These are phyloP conservation scores for Xylariaceae sp. DNA, from an alignment of 2,329 filamentous ascomycete genomes.

Conservation along the genomic window DNA sequence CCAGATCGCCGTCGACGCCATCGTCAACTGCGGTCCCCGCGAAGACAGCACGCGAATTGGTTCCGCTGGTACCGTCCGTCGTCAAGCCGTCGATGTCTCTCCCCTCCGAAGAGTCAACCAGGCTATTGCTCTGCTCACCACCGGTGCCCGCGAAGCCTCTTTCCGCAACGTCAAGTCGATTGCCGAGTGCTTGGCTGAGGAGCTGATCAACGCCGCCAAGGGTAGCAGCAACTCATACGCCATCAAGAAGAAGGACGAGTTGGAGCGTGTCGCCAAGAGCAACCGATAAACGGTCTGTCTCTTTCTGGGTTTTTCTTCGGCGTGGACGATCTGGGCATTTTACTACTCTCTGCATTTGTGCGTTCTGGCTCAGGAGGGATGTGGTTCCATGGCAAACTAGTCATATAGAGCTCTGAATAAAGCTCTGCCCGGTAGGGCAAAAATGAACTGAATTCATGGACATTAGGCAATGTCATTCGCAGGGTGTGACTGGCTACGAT, in stretches of 20 bases:
- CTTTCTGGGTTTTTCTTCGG: conserved; percentile 35
- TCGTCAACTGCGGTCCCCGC: conserved; percentile 99
- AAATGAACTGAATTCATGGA: conserved; percentile 26
- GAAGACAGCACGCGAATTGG: conserved; percentile 99
- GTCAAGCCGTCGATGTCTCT: conserved; percentile 99
- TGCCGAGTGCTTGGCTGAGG: conserved; percentile 98
- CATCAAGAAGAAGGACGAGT: conserved; percentile 99
- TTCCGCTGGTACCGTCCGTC: conserved; percentile 98
- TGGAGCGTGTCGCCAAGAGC: conserved; percentile 99
- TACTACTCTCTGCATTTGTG: conserved; percentile 37
- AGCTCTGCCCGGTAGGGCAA: conserved; percentile 32
- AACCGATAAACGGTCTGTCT: conserved; percentile 79
- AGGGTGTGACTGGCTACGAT: too few species aligned
- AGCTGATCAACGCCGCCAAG: conserved; percentile 99
- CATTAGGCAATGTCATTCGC: too few species aligned
- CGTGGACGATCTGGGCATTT: conserved; percentile 36
- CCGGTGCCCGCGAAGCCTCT: conserved; percentile 94
- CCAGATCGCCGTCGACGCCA: conserved; percentile 98
- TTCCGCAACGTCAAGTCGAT: conserved; percentile 99
- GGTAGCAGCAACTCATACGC: conserved; percentile 99
- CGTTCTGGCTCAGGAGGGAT: conserved; percentile 39
- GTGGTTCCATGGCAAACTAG: conserved; percentile 39
- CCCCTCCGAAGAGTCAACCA: conserved; percentile 99
- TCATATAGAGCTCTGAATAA: conserved; percentile 37
- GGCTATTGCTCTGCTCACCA: conserved; percentile 97